Percentiles rank a stretch among this genome's conserved stretches.
Conservation (phyloP, 371 early-diverging fungal species). For the Mucor mucedo region DNA sequence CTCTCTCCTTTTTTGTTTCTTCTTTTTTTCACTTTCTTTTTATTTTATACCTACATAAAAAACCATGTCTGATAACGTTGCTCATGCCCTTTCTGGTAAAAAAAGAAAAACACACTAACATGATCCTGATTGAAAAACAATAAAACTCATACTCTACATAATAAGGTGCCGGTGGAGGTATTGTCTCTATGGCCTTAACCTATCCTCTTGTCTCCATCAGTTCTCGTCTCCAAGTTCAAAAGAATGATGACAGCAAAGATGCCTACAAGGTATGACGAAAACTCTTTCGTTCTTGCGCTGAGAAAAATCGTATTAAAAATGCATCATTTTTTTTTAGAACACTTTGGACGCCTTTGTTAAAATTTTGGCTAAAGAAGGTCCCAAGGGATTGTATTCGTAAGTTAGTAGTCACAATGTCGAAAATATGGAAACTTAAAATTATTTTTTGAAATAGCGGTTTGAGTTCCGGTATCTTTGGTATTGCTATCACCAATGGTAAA, state of each 20-base stretch:
- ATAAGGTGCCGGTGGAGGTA: conserved; percentile 94
- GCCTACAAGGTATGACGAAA: conserved; percentile 62
- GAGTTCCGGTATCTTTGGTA: conserved; percentile 94
- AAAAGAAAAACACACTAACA: not conserved
- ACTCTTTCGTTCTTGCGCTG: not conserved
- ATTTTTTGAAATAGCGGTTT: conserved; percentile 71
- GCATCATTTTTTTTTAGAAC: conserved; percentile 44
- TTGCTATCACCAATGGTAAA: conserved; percentile 91
- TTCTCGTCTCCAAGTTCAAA: conserved; percentile 89
- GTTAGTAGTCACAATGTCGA: conserved; percentile 24
- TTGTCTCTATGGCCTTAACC: conserved; percentile 92
- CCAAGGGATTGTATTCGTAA: conserved; percentile 89
- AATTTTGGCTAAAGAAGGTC: conserved; percentile 89
- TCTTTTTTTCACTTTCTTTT: conserved; percentile 14
- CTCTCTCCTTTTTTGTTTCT: conserved; percentile 22
- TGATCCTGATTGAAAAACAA: not conserved
- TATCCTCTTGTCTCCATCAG: conserved; percentile 94
- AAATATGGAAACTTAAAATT: too few relatives aligned
- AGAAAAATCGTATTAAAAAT: not conserved
- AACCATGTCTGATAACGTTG: conserved; percentile 90
- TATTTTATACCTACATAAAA: conserved; percentile 12
- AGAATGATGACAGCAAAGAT: conserved; percentile 63
- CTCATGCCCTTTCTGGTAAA: conserved; percentile 87
- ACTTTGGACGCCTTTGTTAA: conserved; percentile 81
- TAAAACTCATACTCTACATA: too few relatives aligned